Percentiles rank a stretch among this genome's conserved stretches.
phyloP scores from a whole-genome alignment of 2,329 filamentous ascomycete genomes.

The Aspergillus sp. region DNA sequence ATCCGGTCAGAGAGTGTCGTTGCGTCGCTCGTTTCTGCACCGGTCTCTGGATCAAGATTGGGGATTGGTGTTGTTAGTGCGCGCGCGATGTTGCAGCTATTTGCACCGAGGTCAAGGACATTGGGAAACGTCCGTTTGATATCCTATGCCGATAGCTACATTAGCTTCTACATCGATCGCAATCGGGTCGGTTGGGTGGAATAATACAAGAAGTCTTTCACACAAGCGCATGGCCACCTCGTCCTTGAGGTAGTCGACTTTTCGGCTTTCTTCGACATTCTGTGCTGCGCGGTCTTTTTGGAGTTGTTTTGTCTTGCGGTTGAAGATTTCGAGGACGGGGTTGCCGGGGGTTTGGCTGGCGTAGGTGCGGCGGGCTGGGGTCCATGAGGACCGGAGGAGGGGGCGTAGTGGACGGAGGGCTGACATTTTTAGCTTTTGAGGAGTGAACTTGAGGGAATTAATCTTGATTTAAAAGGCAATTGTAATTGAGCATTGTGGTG shows the following conservation, averaged over 20 bases:
- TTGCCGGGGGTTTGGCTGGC: constrained; percentile 78
- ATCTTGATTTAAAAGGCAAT: not conserved
- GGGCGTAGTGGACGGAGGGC: constrained; percentile 24
- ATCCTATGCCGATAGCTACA: constrained; percentile 60
- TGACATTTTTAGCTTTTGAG: constrained; percentile 11
- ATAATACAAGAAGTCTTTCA: constrained; percentile 75
- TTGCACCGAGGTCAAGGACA: constrained; percentile 91
- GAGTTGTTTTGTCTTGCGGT: constrained; percentile 81
- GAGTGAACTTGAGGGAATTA: not conserved
- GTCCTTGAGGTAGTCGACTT: constrained; percentile 90
- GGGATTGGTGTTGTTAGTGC: constrained; percentile 73
- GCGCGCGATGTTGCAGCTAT: constrained; percentile 90
- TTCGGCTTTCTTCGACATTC: constrained; percentile 71
- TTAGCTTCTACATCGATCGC: constrained; percentile 3
- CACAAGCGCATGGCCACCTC: constrained; percentile 84
- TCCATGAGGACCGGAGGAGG: constrained; percentile 2
- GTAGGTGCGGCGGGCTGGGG: constrained; percentile 58
- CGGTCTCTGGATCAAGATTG: not conserved
- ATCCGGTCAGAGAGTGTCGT: constrained; percentile 68
- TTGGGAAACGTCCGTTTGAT: constrained; percentile 86
- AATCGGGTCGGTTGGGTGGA: not conserved
- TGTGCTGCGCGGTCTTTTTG: constrained; percentile 86
- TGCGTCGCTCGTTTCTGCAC: constrained; percentile 49
- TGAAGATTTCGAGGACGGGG: constrained; percentile 88
- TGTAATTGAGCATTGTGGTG: not conserved